Evolutionary conservation across 176 grass and related monocot species (phyloP).

Genomic region (Leersia perrieri): DNA sequence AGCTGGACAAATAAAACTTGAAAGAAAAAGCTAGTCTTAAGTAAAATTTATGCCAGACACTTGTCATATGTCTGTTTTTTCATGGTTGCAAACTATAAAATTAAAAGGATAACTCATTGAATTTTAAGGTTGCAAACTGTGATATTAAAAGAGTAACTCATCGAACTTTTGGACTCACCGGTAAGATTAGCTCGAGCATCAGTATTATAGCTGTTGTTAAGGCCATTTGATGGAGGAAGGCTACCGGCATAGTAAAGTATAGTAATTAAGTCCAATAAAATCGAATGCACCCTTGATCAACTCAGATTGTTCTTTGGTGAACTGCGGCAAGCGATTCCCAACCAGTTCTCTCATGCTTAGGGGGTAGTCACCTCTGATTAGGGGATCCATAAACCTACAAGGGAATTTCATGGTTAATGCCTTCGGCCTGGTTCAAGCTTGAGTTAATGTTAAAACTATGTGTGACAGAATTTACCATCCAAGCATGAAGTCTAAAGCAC

Average conservation of each 20-base stretch:
- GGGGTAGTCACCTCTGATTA: conserved; percentile 41
- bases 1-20: too few species aligned
- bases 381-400: conserved; percentile 51
- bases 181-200: conserved; percentile 40
- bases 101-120: too few species aligned
- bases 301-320: conserved; percentile 34
- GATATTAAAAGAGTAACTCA: neutral
- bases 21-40: too few species aligned
- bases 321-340: conserved; percentile 34
- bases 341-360: conserved; percentile 42
- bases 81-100: too few species aligned
- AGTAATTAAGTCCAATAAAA: conserved; percentile 64
- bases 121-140: neutral
- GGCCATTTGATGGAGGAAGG: conserved; percentile 39
- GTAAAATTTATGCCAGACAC: too few species aligned
- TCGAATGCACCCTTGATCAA: conserved; percentile 47
- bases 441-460: neutral
- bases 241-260: conserved; percentile 26
- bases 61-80: too few species aligned
- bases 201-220: conserved; percentile 34
- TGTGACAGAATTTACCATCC: conserved; percentile 52
- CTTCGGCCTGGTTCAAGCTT: neutral
- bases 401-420: neutral
- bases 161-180: neutral
- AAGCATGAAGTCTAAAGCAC: conserved; percentile 57